Evolutionary conservation across 352 stramenopile species (phyloP).

Genomic region (Pythium dissimile): DNA sequence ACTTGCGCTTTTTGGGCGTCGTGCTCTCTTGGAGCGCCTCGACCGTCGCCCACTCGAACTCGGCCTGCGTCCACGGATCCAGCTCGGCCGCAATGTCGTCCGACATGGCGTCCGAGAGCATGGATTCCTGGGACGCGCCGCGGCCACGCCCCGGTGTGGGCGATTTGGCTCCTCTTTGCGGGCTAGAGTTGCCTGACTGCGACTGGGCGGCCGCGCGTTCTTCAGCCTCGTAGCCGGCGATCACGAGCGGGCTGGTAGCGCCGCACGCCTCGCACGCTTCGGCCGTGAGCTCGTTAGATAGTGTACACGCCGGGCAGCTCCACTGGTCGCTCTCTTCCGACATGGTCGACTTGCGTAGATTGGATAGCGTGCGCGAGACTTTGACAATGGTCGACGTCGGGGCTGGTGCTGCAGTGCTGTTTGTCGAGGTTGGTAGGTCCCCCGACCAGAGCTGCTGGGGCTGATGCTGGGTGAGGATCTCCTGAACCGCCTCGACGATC

Average conservation of each 20-base stretch:
- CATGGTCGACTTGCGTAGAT: constrained; percentile 5
- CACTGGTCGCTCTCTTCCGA: constrained; percentile 33
- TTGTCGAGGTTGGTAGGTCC: no score
- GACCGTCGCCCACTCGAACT: constrained; percentile 65
- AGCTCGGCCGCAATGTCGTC: constrained; percentile 32
- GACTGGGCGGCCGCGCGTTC: constrained; percentile 23
- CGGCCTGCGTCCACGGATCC: constrained; percentile 62
- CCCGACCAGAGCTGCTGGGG: not conserved
- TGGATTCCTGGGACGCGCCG: constrained; percentile 36
- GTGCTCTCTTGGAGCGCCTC: constrained; percentile 49
- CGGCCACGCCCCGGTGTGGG: constrained; percentile 17
- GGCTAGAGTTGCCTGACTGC: not conserved
- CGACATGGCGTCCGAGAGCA: constrained; percentile 25
- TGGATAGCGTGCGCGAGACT: no score
- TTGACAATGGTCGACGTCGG: not conserved
- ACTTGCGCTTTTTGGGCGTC: constrained; percentile 25
- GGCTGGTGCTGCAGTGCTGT: no score
- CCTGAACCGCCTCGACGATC: not conserved
- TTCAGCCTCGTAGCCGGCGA: constrained; percentile 53
- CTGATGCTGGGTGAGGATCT: not conserved
- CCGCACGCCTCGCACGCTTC: constrained; percentile 61
- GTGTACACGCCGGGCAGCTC: constrained; percentile 52
- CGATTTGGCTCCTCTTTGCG: not conserved
- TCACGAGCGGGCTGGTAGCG: constrained; percentile 61
- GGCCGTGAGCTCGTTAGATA: constrained; percentile 54